phyloP scores from a whole-genome alignment of 2,329 filamentous ascomycete genomes.

The Grosmannia serpens region DNA sequence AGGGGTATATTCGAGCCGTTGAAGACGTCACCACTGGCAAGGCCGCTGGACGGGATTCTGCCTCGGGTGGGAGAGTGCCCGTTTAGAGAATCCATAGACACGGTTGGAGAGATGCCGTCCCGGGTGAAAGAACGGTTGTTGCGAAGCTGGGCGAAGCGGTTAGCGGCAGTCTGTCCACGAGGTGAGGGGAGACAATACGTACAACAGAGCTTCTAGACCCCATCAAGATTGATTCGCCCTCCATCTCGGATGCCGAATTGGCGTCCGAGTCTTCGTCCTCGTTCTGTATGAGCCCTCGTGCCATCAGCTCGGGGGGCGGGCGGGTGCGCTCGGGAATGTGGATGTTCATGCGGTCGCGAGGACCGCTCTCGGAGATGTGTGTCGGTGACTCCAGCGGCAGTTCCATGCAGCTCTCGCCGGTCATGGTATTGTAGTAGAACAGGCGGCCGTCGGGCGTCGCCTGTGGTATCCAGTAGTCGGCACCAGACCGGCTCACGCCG shows the following conservation, averaged over 20 bases:
- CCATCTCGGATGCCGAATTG: constrained; percentile 74
- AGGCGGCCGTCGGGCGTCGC: constrained; percentile 85
- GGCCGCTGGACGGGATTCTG: constrained; percentile 20
- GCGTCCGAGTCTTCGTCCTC: constrained; percentile 83
- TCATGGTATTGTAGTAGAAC: constrained; percentile 98
- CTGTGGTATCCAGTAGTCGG: constrained; percentile 97
- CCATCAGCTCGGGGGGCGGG: constrained; percentile 84
- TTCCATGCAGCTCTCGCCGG: constrained; percentile 88
- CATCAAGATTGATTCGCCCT: constrained; percentile 63
- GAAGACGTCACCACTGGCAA: constrained; percentile 41
- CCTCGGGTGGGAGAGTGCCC: constrained; percentile 41
- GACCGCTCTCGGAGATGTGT: constrained; percentile 69
- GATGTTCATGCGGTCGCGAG: constrained; percentile 78
- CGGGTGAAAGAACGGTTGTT: constrained; percentile 50
- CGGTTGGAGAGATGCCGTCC: constrained; percentile 70
- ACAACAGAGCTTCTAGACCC: constrained; percentile 59
- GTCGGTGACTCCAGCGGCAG: constrained; percentile 84
- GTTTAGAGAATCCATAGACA: constrained; percentile 85
- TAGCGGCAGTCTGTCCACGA: neutral
- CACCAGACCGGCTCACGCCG: constrained; percentile 60
- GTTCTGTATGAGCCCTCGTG: constrained; percentile 66
- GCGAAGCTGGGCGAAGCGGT: neutral
- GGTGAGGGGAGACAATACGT: constrained; percentile 20
- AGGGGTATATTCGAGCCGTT: constrained; percentile 32
- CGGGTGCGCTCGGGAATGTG: constrained; percentile 81